Percentiles rank a stretch among this genome's conserved stretches.
Conservation (phyloP, 2,329 filamentous ascomycete genomes). For the Aspergillus arachidicola region DNA sequence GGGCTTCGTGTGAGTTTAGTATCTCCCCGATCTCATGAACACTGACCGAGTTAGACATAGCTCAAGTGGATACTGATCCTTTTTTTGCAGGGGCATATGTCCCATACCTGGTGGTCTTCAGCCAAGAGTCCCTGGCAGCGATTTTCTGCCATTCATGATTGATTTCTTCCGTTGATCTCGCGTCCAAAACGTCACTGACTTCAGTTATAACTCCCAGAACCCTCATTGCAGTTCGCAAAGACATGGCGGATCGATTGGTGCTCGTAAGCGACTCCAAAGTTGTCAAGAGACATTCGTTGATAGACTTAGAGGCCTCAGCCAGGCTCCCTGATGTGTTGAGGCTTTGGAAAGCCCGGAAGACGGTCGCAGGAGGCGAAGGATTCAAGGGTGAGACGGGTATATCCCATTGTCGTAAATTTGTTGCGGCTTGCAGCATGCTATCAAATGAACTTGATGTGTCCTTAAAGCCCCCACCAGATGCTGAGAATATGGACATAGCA, state of each 20-base stretch:
- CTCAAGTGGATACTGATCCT: background rate
- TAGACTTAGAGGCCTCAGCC: slow-evolving; percentile 54
- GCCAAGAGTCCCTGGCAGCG: slow-evolving; percentile 70
- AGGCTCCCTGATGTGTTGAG: slow-evolving; percentile 68
- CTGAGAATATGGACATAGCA: slow-evolving; percentile 75
- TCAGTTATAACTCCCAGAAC: slow-evolving; percentile 76
- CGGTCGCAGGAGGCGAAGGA: slow-evolving; percentile 65
- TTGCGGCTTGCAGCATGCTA: slow-evolving; percentile 75
- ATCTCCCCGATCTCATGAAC: slow-evolving; percentile 72
- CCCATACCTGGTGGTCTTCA: slow-evolving; percentile 75
- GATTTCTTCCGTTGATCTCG: slow-evolving; percentile 62
- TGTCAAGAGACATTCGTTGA: slow-evolving; percentile 63
- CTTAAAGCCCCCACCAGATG: slow-evolving; percentile 59
- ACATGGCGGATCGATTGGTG: slow-evolving; percentile 40
- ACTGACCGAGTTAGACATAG: slow-evolving; percentile 33
- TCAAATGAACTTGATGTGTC: slow-evolving; percentile 58
- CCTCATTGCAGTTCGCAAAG: slow-evolving; percentile 61
- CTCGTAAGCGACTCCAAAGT: slow-evolving; percentile 46
- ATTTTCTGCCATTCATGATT: slow-evolving; percentile 65
- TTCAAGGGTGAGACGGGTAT: slow-evolving; percentile 70
- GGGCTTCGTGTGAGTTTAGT: slow-evolving; percentile 78
- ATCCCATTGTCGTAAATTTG: slow-evolving; percentile 89
- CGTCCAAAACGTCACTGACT: slow-evolving; percentile 73
- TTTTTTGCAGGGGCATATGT: background rate
- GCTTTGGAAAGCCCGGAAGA: slow-evolving; percentile 81